Conservation (phyloP, 768 basidiomycete genomes). For the Podaxis pistillaris region DNA sequence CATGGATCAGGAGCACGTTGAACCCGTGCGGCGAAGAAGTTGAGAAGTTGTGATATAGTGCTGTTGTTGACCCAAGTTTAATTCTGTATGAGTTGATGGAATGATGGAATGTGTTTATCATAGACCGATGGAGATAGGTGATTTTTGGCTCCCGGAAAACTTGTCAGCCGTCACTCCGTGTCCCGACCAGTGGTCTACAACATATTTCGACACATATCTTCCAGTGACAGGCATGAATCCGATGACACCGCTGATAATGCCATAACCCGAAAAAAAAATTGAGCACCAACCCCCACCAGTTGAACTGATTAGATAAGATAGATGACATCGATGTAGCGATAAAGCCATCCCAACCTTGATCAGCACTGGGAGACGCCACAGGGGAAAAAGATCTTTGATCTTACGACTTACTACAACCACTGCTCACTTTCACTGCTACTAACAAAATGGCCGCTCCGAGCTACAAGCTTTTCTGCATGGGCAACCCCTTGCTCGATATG, state of each 20-base stretch:
- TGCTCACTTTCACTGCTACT: not conserved
- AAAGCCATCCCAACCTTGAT: not conserved
- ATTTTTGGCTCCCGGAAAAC: not conserved
- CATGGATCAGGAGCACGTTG: not conserved
- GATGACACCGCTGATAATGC: not conserved
- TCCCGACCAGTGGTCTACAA: no score
- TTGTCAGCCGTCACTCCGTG: no score
- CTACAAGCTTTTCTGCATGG: constrained; percentile 82
- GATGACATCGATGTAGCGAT: constrained; percentile 11
- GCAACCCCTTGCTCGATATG: constrained; percentile 96
- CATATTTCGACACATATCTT: not conserved
- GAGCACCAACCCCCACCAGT: not conserved
- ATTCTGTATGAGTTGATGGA: not conserved
- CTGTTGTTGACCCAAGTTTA: constrained; percentile 1
- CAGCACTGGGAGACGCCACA: not conserved
- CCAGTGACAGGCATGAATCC: not conserved
- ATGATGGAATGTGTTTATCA: no score
- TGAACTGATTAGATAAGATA: constrained; percentile 14
- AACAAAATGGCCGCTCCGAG: constrained; percentile 39
- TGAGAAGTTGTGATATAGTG: not conserved
- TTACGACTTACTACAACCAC: not conserved
- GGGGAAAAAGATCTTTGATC: not conserved
- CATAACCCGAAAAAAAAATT: not conserved
- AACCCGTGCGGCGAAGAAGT: not conserved
- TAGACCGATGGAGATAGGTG: not conserved